phyloP scores from a whole-genome alignment of 1,139 yeast genomes.

The Yamadazyma triangularis region DNA sequence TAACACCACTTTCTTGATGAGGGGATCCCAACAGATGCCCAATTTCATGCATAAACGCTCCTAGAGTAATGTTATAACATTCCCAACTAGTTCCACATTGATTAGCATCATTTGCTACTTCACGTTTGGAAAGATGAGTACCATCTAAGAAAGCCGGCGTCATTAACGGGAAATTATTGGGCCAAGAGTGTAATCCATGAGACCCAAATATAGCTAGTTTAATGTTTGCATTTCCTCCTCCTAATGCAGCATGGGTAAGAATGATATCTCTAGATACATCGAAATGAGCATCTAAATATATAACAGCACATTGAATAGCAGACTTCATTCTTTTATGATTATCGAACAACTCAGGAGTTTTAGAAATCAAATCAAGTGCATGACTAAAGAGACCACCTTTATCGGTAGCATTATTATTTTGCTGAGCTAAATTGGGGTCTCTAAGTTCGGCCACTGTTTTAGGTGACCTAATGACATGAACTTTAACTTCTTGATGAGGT shows the following conservation, averaged over 20 bases:
- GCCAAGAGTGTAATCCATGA: slow-evolving; percentile 91
- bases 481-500: slow-evolving; percentile 63
- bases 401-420: slow-evolving; percentile 65
- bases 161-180: slow-evolving; percentile 66
- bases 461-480: slow-evolving; percentile 69
- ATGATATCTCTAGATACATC: slow-evolving; percentile 58
- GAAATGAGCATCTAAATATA: slow-evolving; percentile 83
- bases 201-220: slow-evolving; percentile 90
- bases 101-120: slow-evolving; percentile 84
- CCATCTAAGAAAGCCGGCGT: slow-evolving; percentile 68
- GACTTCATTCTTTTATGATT: slow-evolving; percentile 19
- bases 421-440: slow-evolving; percentile 83
- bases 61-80: slow-evolving; percentile 77
- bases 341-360: slow-evolving; percentile 27
- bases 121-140: slow-evolving; percentile 54
- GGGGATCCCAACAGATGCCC: slow-evolving; percentile 92
- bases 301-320: slow-evolving; percentile 77
- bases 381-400: slow-evolving; percentile 74
- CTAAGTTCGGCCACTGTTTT: slow-evolving; percentile 67
- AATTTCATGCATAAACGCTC: slow-evolving; percentile 94
- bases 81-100: slow-evolving; percentile 92
- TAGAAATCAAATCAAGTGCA: slow-evolving; percentile 65
- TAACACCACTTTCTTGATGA: slow-evolving; percentile 84
- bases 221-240: slow-evolving; percentile 73
- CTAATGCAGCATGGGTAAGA: slow-evolving; percentile 88